Evolutionary conservation across 2,329 filamentous ascomycete species (phyloP), one percentile per base, ranked within the genome.

Genomic region (Diaporthe citrichinensis): DNA sequence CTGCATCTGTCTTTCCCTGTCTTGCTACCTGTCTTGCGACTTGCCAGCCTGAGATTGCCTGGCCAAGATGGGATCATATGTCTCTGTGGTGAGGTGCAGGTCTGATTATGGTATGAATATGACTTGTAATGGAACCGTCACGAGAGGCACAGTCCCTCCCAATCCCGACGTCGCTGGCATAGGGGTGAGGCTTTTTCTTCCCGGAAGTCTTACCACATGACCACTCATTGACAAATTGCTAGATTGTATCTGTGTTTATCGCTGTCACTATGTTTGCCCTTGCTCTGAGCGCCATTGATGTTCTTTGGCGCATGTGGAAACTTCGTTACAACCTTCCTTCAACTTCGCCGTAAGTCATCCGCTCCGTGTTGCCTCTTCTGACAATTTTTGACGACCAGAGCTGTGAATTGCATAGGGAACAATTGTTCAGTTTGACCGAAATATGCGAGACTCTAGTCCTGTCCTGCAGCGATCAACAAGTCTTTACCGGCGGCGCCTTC

Each of bases 401-500:
- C 5, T 2, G 12, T 39, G 25, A 28, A 20, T 10, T n/a, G 4
- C 39, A 1, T 31, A 69, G 65, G 9, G 23, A 14, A 12, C 20
- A 69, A 10, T 2, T 15, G 28, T 25, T 79, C 49, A 77, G 77
- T 57, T 57, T 82, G n/a, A 77, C 82, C 9, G 80, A 81, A 28
- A 80, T 84, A 28, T 72, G 82, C 17, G 82, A 84, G 72, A 77
- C 80, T 4, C 72, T 84, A 17, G 78, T 84, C 34, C 68, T 82
- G 34, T 79, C 79, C 55, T 84, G 82, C 74, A 84, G 82, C 71
- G 82, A 85, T 75, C 83, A 84, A 74, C 83, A 85, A 59, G 77
- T 84, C 61, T 84, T 85, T 76, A 84, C 83, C 1, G 83, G 83
- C 23, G 83, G 80, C 1, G 83, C 83, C 9, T 85, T 84, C 73